Evolutionary conservation across 495 filamentous ascomycete genomes (phyloP), one percentile per base, ranked within the genome.

Genomic region (Thozetella sp.): DNA sequence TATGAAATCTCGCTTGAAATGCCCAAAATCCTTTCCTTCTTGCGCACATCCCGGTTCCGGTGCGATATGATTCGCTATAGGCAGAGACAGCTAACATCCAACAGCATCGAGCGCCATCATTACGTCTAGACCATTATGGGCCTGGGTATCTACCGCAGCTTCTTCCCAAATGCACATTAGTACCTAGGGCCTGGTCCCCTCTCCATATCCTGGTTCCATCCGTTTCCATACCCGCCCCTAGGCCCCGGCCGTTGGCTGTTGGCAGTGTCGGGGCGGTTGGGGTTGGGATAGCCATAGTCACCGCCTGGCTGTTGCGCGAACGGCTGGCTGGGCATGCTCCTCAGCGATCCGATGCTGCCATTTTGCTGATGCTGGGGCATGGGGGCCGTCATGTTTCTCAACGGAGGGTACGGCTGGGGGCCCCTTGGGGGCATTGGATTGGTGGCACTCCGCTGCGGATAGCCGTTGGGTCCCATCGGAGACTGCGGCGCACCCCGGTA

Each of bases 381-480:
- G 9, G 82, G 82, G 11, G 78, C 80, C 9, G 81, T 83, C 78
- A 83, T 79, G 56, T 81, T 80, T 22, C 82, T 63, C 51, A 78
- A 71, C 19, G 77, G 81, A 17, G 70, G 63, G 50, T 64, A 72
- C 56, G 63, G 73, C 17, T 63, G 64, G 9, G 54, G 58, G 3
- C 63, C 68, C 26, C 65, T 70, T 4, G 73, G 67, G 9, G 71
- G 70, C 53, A 75, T 55, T 1, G 73, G 75, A 37, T 65, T 67
- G 1, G 77, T 79, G 46, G 74, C 67, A 50, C 76, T 77, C 45
- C 76, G 72, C 58, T 72, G 51, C 22, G 75, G 74, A 27, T 70
- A 72, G 15, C 63, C 57, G 19, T 67, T 54, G 19, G 70, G 51
- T 56, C 65, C 57, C 61, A 57, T 54, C 48, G 61, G 24, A 27